Base-by-base conservation (phyloP, 2,329 filamentous ascomycete species). In the Eutypa lata region DNA sequence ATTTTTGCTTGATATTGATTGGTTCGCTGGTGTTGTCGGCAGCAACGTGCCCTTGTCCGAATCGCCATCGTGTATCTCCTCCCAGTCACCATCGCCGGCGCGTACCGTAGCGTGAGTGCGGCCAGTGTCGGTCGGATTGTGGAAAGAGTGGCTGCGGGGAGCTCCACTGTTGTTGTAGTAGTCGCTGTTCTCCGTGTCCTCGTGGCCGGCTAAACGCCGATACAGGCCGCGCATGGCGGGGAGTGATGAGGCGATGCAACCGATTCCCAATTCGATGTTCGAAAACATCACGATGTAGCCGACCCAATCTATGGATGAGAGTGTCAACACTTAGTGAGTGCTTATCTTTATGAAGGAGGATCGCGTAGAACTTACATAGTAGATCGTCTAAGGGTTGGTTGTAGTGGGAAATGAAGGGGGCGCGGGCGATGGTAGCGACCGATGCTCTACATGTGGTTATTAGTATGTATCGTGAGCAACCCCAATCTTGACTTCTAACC, bases 271-370 rank as follows among this genome's bases (percentile, higher is more conserved):
- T 46, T 63, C 61, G 48, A 62, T 44, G 49, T 60, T 60, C 19
- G 61, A 63, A 42, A 57, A 58, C 22, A 62, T 54, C 7, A 56
- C 55, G 33, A 63, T 63, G 24, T 53, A 57, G 10, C 60, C 61
- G 35, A 59, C 54, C 42, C 63, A 60, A 47, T 54, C 63, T 65
- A 37, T n/a, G 10, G 24, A 13, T 11, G 8, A n/a, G 18, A 33
- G 43, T 16, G 38, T 35, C 8, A 35, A 14, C 31, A 14, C n/a
- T n/a, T n/a, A 35, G 31, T 8, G 8, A 35, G 7, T 35, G 31
- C 14, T 14, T 35, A 8, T 35, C 14, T 8, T 35, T 35, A 8
- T 7, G 31, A 35, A 7, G 18, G 18, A 7, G 14, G 13, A n/a
- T 8, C 22, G 28, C 3, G 2, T 1, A 21, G 14, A 33, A 54